Conservation (phyloP, 208 protist species). For the Novymonas esmeraldas region DNA sequence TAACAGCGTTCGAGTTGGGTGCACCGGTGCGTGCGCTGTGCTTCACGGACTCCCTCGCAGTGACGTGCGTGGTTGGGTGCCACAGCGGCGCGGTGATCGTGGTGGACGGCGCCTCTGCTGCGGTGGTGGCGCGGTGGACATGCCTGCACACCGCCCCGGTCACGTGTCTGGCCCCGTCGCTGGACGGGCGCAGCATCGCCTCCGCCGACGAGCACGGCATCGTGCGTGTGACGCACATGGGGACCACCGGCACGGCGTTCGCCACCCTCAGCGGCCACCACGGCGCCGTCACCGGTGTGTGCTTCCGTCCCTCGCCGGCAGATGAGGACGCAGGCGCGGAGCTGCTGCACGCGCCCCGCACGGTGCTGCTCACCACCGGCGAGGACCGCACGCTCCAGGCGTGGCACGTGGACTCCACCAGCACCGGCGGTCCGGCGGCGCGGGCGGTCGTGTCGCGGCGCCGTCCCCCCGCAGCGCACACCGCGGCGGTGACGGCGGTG, state of each 20-base stretch:
- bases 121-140: constrained; percentile 39
- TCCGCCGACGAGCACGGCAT: constrained; percentile 73
- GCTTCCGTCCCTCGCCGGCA: constrained; percentile 35
- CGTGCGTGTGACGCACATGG: constrained; percentile 61
- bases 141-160: constrained; percentile 66
- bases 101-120: constrained; percentile 61
- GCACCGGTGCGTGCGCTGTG: constrained; percentile 57
- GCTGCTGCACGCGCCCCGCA: constrained; percentile 10
- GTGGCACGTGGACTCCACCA: constrained; percentile 39
- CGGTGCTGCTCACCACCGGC: constrained; percentile 36
- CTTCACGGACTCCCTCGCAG: constrained; percentile 68
- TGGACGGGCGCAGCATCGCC: constrained; percentile 72
- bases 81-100: constrained; percentile 62
- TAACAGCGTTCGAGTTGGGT: constrained; percentile 15
- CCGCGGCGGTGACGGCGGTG: constrained; percentile 57
- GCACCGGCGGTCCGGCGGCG: neutral
- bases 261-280: constrained; percentile 71
- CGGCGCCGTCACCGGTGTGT: constrained; percentile 49
- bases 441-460: constrained; percentile 4
- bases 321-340: constrained; percentile 3
- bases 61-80: constrained; percentile 77
- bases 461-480: constrained; percentile 36
- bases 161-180: constrained; percentile 55
- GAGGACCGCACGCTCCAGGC: constrained; percentile 52
- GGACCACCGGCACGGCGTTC: constrained; percentile 60